Percentiles rank a stretch among this genome's conserved stretches.
Evolutionary conservation across 176 grass and related monocot species (phyloP).

Genomic region (Carex parvula): DNA sequence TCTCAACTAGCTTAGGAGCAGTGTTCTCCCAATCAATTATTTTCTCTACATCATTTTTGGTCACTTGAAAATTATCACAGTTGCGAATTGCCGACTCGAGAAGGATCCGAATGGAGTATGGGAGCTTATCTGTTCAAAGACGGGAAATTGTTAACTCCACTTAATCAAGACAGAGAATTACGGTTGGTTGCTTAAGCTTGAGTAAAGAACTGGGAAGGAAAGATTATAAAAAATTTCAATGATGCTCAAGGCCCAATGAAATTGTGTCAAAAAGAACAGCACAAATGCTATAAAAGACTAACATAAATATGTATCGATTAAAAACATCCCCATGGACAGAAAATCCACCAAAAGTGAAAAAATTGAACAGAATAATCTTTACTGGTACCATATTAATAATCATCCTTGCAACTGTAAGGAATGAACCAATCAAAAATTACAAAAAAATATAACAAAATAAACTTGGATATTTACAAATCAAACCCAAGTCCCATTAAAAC

Average conservation of each 20-base stretch:
- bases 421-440: neutral
- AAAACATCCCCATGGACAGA: neutral
- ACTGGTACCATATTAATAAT: neutral
- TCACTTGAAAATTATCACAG: conserved; percentile 92
- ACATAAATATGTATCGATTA: neutral
- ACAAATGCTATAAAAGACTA: neutral
- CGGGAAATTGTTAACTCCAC: neutral
- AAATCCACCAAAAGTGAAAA: conserved; percentile 8
- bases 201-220: neutral
- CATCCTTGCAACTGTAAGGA: neutral
- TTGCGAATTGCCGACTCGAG: conserved; percentile 89
- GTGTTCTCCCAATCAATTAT: conserved; percentile 95
- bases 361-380: neutral
- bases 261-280: neutral
- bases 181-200: too few species aligned
- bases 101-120: conserved; percentile 85
- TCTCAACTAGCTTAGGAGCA: conserved; percentile 81
- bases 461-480: neutral
- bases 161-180: neutral
- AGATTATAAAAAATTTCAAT: neutral
- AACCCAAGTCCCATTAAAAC: neutral
- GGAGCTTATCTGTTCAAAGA: conserved; percentile 71
- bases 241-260: neutral
- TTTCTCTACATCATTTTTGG: conserved; percentile 70
- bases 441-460: neutral